These are phyloP conservation scores for Talinum fruticosum DNA, from an alignment of 148 eudicot genomes.

Conservation along the genomic window DNA sequence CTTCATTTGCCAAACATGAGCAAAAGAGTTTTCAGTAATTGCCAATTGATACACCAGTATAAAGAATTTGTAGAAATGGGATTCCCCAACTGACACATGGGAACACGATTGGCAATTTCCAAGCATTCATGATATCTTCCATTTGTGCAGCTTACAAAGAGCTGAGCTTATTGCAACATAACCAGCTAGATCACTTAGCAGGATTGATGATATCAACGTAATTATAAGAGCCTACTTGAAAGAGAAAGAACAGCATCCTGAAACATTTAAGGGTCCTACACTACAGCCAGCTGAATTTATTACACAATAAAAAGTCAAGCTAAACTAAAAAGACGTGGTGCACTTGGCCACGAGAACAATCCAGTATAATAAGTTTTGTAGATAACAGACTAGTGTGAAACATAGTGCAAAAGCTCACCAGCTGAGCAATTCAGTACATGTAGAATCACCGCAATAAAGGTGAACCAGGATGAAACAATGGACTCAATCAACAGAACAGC, in stretches of 20 bases:
- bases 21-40: constrained; percentile 6
- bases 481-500: neutral
- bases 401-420: neutral
- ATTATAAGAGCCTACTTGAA: neutral
- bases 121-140: too few species aligned
- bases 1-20: constrained; percentile 38
- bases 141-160: too few species aligned
- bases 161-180: too few species aligned
- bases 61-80: neutral
- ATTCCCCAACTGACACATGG: neutral
- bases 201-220: too few species aligned
- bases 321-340: neutral
- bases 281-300: neutral
- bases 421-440: neutral
- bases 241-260: neutral
- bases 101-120: neutral
- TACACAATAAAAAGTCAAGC: neutral
- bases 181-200: too few species aligned
- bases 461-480: neutral
- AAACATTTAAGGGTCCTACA: neutral
- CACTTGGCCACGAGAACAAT: neutral
- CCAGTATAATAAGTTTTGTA: neutral
- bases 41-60: constrained; percentile 3
- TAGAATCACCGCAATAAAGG: too few species aligned
- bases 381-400: neutral